Conservation (phyloP, 78 protist species). For the slime mould (Dictyostelium discoideum) region DNA sequence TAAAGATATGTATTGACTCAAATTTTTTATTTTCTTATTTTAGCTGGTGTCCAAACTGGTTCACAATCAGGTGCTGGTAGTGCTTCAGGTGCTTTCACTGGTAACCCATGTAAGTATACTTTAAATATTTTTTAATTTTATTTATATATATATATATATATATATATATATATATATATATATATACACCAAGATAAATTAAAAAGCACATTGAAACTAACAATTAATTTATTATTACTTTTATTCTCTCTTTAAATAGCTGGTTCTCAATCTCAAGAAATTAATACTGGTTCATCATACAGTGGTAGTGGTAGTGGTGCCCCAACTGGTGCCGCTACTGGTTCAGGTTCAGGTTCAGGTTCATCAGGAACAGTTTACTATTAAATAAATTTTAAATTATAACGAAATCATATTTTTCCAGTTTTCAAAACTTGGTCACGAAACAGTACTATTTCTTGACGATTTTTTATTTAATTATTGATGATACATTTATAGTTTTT, state of each 20-base stretch:
- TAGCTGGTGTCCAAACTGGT: not conserved
- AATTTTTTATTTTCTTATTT: too few species aligned
- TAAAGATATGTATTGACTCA: not conserved
- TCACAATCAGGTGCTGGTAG: not conserved
- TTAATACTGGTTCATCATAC: not conserved
- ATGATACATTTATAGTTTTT: not conserved
- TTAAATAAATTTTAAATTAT: not conserved
- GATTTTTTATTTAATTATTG: too few species aligned
- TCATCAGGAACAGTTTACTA: not conserved
- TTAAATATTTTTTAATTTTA: not conserved
- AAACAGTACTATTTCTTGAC: too few species aligned
- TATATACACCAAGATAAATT: too few species aligned
- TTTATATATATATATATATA: too few species aligned
- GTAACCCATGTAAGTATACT: not conserved
- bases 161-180: too few species aligned
- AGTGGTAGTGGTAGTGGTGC: not conserved
- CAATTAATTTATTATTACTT: too few species aligned
- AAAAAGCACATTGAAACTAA: not conserved
- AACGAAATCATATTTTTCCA: too few species aligned
- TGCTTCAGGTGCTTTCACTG: not conserved
- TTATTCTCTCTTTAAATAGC: not conserved
- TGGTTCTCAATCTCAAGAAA: not conserved
- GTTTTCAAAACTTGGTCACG: too few species aligned
- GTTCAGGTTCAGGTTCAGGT: constrained; percentile 2
- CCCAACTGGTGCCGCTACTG: not conserved